Conservation (phyloP, 1,284 basidiomycete species). For the Austroboletus novae-zelandiae region DNA sequence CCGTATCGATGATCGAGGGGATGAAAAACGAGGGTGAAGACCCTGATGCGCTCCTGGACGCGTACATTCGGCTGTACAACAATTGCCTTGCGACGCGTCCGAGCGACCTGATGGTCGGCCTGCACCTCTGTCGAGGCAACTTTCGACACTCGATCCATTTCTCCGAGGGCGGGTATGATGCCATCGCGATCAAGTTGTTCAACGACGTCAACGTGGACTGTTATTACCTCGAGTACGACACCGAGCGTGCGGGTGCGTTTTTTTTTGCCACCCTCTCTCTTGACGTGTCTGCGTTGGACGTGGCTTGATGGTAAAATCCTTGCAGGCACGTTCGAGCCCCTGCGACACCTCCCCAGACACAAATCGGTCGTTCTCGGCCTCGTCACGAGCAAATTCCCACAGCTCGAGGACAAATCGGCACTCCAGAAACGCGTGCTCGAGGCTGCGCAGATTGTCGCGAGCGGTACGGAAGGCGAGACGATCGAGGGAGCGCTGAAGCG, state of each 20-base stretch:
- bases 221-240: constrained; percentile 82
- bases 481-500: constrained; percentile 57
- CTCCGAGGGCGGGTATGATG: constrained; percentile 71
- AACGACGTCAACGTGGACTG: constrained; percentile 70
- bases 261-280: neutral
- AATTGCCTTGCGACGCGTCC: constrained; percentile 58
- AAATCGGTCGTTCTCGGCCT: constrained; percentile 75
- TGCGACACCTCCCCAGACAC: constrained; percentile 61
- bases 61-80: constrained; percentile 72
- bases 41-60: constrained; percentile 60
- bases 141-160: constrained; percentile 68
- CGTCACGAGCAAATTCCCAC: constrained; percentile 68
- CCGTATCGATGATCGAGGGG: constrained; percentile 55
- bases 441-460: constrained; percentile 58
- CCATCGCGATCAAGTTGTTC: constrained; percentile 75
- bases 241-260: constrained; percentile 59
- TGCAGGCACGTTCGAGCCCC: constrained; percentile 52
- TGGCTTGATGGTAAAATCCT: too few species aligned
- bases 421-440: constrained; percentile 60
- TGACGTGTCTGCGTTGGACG: too few species aligned
- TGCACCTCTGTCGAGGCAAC: constrained; percentile 82
- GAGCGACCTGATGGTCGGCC: constrained; percentile 61
- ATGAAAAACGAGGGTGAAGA: constrained; percentile 63
- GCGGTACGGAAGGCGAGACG: constrained; percentile 51
- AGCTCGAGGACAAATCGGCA: constrained; percentile 60